Percentiles rank a stretch among this genome's conserved stretches.
Evolutionary conservation across 2,329 filamentous ascomycete species (phyloP).

Genomic region (Chaetomium globosum): DNA sequence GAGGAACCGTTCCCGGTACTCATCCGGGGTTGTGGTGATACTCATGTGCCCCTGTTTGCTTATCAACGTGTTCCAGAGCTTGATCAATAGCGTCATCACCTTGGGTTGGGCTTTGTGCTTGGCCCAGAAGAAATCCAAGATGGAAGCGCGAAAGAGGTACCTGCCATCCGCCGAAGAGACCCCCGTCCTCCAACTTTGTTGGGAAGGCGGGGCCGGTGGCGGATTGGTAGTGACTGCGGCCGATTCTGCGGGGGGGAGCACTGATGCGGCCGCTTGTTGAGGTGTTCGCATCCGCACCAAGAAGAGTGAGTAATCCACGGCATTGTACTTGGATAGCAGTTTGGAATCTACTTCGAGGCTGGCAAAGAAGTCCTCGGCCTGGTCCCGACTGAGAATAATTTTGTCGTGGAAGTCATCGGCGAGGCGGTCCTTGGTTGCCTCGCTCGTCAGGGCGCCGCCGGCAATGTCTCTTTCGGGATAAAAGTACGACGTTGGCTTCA

Average conservation of each 20-base stretch:
- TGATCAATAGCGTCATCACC: constrained; percentile 66
- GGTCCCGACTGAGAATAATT: constrained; percentile 56
- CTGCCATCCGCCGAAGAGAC: constrained; percentile 63
- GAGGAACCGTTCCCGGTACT: constrained; percentile 63
- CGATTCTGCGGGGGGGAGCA: constrained; percentile 34
- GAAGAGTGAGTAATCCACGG: constrained; percentile 76
- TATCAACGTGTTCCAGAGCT: constrained; percentile 62
- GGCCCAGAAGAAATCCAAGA: constrained; percentile 79
- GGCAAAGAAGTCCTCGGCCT: constrained; percentile 59
- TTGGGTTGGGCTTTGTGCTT: constrained; percentile 69
- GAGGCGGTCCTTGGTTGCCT: constrained; percentile 66
- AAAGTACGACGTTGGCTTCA: constrained; percentile 75
- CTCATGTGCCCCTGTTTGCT: constrained; percentile 71
- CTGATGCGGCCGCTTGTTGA: constrained; percentile 27
- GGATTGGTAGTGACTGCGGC: constrained; percentile 39
- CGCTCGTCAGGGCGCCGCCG: constrained; percentile 62
- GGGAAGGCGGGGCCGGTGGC: constrained; percentile 42
- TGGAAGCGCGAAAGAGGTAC: constrained; percentile 67
- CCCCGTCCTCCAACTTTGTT: constrained; percentile 63
- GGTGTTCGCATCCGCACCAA: constrained; percentile 55
- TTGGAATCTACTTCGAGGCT: constrained; percentile 64
- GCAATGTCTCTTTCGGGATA: constrained; percentile 74
- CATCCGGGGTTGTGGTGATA: constrained; percentile 68
- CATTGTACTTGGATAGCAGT: constrained; percentile 63
- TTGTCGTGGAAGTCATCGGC: constrained; percentile 70